A percentile compares a stretch with the other conserved stretches of the same genome.
Evolutionary conservation across 371 early-diverging fungal genomes (phyloP).

Genomic region (Mucor lusitanicus): DNA sequence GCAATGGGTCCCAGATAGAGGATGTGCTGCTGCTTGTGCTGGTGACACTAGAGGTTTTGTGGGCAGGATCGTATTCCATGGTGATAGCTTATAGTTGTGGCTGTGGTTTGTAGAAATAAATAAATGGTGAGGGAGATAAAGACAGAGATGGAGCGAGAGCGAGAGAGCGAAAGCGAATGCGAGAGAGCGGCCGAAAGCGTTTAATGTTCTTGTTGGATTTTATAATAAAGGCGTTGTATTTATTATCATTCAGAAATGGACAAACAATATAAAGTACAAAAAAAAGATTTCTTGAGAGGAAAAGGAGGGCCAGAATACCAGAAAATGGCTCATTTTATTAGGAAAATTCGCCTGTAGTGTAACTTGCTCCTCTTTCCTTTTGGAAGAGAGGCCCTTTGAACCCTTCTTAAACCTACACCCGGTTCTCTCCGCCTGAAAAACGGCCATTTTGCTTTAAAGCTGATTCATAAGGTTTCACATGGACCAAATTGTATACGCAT

Average conservation of each 20-base stretch:
- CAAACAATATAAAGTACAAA: neutral
- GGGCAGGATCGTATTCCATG: slow-evolving; percentile 31
- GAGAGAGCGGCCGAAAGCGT: neutral
- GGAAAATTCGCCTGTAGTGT: neutral
- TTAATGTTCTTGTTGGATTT: slow-evolving; percentile 9
- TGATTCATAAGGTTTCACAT: slow-evolving; percentile 24
- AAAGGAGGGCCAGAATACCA: neutral
- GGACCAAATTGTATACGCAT: neutral
- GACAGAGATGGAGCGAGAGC: slow-evolving; percentile 18
- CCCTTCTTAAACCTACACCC: slow-evolving; percentile 27
- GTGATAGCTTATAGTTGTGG: neutral
- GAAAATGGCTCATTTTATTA: neutral
- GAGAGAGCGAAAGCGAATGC: slow-evolving; percentile 1
- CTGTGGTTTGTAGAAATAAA: too few species aligned
- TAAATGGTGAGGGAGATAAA: neutral
- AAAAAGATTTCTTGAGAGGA: neutral
- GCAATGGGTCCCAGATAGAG: slow-evolving; percentile 27
- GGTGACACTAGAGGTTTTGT: slow-evolving; percentile 32
- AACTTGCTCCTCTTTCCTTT: neutral
- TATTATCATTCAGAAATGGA: slow-evolving; percentile 16
- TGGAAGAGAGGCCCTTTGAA: slow-evolving; percentile 17
- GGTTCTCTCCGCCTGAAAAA: slow-evolving; percentile 28
- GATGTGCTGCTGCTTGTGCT: slow-evolving; percentile 27
- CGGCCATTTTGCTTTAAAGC: slow-evolving; percentile 4
- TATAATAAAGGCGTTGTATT: slow-evolving; percentile 3